Conservation (phyloP, 1,284 basidiomycete genomes). For the Apiotrichum siamense region DNA sequence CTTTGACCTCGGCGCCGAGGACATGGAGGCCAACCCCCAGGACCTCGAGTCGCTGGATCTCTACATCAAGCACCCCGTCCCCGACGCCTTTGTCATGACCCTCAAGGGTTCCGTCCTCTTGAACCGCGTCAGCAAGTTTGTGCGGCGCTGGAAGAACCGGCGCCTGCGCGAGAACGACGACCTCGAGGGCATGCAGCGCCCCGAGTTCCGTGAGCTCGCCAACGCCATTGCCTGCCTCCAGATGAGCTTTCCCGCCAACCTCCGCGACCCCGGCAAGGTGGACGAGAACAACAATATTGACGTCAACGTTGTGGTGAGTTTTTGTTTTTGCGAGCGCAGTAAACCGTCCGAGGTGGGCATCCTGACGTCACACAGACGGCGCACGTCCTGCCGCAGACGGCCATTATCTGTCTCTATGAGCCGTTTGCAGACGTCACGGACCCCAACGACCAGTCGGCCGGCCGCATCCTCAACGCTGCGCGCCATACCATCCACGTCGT, state of each 20-base stretch:
- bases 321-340: too few species aligned
- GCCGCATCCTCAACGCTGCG: conserved; percentile 34
- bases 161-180: conserved; percentile 39
- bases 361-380: too few species aligned
- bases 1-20: conserved; percentile 27
- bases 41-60: conserved; percentile 43
- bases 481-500: conserved; percentile 36
- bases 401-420: conserved; percentile 44
- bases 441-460: conserved; percentile 31
- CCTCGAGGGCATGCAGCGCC: conserved; percentile 37
- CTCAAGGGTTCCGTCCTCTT: conserved; percentile 33
- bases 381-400: conserved; percentile 38
- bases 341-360: too few species aligned
- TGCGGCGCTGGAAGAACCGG: conserved; percentile 43
- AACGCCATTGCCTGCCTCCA: conserved; percentile 41
- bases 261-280: conserved; percentile 25
- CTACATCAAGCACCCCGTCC: conserved; percentile 43
- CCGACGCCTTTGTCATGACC: conserved; percentile 40
- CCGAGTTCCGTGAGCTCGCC: conserved; percentile 44
- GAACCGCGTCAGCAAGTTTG: conserved; percentile 37
- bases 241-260: conserved; percentile 37
- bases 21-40: conserved; percentile 42
- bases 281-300: conserved; percentile 26
- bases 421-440: conserved; percentile 43
- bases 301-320: conserved; percentile 35